Conservation (phyloP, 345 rosid genomes). For the Melaleuca quinquenervia region DNA sequence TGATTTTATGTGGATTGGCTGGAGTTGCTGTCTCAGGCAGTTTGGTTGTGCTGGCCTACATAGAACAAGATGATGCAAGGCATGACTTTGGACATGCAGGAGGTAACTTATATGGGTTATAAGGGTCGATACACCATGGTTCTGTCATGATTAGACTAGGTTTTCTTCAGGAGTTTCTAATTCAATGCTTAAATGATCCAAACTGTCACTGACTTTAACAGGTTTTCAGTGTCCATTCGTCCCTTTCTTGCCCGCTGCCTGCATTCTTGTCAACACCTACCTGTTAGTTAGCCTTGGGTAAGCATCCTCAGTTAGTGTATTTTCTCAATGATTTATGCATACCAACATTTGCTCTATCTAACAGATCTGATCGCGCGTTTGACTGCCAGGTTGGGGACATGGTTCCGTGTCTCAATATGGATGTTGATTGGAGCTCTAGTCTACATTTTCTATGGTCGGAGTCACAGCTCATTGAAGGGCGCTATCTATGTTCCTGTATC, state of each 20-base stretch:
- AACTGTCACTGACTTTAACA: conserved; percentile 8
- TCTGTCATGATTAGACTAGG: not conserved
- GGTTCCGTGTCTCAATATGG: conserved; percentile 78
- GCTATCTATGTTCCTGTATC: conserved; percentile 65
- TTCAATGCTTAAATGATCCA: not conserved
- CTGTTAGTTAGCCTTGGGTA: conserved; percentile 83
- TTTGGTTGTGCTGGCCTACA: conserved; percentile 48
- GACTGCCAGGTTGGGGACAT: conserved; percentile 15
- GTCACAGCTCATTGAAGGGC: conserved; percentile 44
- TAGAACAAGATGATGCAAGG: conserved; percentile 82
- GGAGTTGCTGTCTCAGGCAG: conserved; percentile 58
- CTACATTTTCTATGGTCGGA: conserved; percentile 59
- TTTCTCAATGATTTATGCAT: not conserved
- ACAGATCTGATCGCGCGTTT: not conserved
- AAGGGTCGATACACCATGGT: not conserved
- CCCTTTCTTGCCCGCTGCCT: conserved; percentile 72
- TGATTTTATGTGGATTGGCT: conserved; percentile 54
- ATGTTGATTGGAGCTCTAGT: conserved; percentile 49
- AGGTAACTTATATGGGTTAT: conserved; percentile 26
- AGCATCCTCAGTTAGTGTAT: conserved; percentile 8
- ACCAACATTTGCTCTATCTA: not conserved
- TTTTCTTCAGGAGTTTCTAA: not conserved
- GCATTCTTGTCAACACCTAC: conserved; percentile 84
- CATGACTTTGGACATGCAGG: conserved; percentile 88
- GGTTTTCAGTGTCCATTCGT: conserved; percentile 90